Conservation (phyloP, 305 asterid species). For the Fraxinus greggii region DNA sequence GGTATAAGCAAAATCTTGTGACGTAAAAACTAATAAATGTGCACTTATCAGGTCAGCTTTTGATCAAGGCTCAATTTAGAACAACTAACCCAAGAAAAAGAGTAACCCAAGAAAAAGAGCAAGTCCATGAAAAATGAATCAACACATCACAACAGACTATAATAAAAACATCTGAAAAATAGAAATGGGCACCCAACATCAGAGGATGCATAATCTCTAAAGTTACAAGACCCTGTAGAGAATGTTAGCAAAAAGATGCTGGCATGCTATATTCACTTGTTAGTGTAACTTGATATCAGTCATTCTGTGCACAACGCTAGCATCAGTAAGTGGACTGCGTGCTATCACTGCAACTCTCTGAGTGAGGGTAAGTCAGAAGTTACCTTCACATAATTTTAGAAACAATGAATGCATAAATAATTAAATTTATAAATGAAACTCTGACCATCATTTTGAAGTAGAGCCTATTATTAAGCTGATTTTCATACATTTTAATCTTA, state of each 20-base stretch:
- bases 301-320: background rate
- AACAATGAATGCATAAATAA: background rate
- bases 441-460: background rate
- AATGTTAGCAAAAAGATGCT: background rate
- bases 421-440: background rate
- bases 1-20: background rate
- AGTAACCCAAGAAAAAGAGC: background rate
- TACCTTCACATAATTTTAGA: background rate
- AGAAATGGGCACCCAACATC: background rate
- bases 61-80: background rate
- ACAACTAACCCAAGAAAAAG: background rate
- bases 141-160: background rate
- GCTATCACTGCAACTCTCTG: background rate
- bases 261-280: background rate
- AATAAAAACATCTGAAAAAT: background rate
- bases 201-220: background rate
- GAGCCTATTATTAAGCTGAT: background rate
- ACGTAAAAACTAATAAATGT: background rate
- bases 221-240: background rate
- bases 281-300: background rate
- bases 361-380: background rate
- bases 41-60: background rate
- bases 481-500: background rate
- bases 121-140: background rate
- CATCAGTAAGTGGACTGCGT: background rate